Conservation (phyloP, 2,329 filamentous ascomycete species). For the Ceratocystis ficicola region DNA sequence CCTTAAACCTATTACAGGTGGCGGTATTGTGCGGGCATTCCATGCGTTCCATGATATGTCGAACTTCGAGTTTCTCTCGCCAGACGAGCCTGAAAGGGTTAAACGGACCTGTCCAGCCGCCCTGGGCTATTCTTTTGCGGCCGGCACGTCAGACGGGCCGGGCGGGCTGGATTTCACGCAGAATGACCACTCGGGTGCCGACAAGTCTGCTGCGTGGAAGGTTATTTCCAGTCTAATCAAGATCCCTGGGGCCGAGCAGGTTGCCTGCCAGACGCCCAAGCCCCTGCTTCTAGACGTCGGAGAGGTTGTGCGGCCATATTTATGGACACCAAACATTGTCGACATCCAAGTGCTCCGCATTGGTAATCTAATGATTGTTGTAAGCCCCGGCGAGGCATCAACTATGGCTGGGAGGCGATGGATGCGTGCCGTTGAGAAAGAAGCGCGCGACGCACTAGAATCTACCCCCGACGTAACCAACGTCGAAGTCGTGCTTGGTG, state of each 20-base stretch:
- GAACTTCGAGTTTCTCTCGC: conserved; percentile 56
- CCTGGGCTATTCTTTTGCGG: conserved; percentile 83
- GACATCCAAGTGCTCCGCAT: conserved; percentile 77
- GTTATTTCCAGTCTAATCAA: conserved; percentile 63
- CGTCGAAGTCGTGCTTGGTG: conserved; percentile 21
- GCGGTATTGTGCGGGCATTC: conserved; percentile 61
- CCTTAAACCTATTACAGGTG: conserved; percentile 40
- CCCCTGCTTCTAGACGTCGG: conserved; percentile 82
- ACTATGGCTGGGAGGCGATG: conserved; percentile 88
- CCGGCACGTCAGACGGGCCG: conserved; percentile 82
- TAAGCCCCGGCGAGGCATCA: conserved; percentile 76
- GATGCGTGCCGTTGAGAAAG: conserved; percentile 52
- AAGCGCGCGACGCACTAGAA: conserved; percentile 24
- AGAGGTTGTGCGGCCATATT: conserved; percentile 62
- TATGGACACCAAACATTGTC: conserved; percentile 84
- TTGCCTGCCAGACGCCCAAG: conserved; percentile 66
- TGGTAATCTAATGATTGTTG: conserved; percentile 71
- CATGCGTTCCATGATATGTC: conserved; percentile 79
- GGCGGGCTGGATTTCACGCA: conserved; percentile 91
- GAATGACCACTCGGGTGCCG: conserved; percentile 60
- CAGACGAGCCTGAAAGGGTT: conserved; percentile 50
- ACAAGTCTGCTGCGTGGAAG: conserved; percentile 60
- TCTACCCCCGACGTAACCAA: conserved; percentile 50
- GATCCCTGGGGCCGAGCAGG: conserved; percentile 56
- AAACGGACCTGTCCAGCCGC: conserved; percentile 76